Evolutionary conservation across 2,329 filamentous ascomycete species (phyloP).

Genomic region (Fusarium lyarnte): DNA sequence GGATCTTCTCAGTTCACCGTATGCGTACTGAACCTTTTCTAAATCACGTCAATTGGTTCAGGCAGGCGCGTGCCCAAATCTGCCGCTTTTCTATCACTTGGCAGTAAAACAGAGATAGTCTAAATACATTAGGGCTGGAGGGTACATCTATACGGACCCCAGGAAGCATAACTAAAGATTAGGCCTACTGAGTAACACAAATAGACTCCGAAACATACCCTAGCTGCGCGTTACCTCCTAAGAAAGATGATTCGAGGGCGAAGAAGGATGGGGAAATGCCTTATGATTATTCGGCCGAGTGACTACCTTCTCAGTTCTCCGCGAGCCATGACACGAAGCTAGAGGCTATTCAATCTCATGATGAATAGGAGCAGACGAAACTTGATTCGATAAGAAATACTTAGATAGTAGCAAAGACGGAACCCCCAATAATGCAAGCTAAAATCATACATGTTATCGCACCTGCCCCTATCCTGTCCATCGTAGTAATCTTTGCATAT

Average conservation of each 20-base stretch:
- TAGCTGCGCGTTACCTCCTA: too few species aligned
- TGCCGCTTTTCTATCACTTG: neutral
- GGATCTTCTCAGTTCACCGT: neutral
- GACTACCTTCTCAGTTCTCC: neutral
- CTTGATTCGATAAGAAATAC: neutral
- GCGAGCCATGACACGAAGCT: neutral
- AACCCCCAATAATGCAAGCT: conserved; percentile 59
- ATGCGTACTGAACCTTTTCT: neutral
- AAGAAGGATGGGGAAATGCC: neutral
- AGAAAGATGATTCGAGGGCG: neutral
- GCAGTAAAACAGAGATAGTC: neutral
- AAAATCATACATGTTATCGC: conserved; percentile 63
- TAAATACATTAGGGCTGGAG: too few species aligned
- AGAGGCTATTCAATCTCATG: neutral
- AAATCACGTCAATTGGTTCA: neutral
- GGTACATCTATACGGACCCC: too few species aligned
- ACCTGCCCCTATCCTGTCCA: conserved; percentile 64
- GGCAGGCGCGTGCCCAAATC: neutral
- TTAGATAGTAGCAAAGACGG: neutral
- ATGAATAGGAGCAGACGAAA: neutral
- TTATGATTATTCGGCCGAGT: neutral
- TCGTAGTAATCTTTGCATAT: conserved; percentile 51
- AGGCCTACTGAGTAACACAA: too few species aligned
- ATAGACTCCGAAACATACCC: too few species aligned
- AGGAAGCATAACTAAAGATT: too few species aligned